phyloP scores from a whole-genome alignment of 768 basidiomycete species.

The Coprinellus micaceus region DNA sequence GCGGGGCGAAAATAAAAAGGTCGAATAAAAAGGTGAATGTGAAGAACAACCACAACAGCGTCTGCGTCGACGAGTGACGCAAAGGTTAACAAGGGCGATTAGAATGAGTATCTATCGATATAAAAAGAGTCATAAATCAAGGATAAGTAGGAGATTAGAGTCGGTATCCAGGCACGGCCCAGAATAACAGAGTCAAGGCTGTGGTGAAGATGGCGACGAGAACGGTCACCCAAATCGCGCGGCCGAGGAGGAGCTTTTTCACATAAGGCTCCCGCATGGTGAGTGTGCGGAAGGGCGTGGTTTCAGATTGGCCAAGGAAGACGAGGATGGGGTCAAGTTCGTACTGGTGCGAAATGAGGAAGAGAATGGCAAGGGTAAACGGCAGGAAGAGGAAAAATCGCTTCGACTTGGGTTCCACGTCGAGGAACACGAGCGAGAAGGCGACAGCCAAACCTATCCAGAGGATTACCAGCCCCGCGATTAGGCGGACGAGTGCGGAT shows the following conservation, averaged over 20 bases:
- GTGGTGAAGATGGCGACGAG: slow-evolving; percentile 75
- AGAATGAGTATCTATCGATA: too few species aligned
- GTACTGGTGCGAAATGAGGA: slow-evolving; percentile 93
- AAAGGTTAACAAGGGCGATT: too few species aligned
- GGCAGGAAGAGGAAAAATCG: slow-evolving; percentile 96
- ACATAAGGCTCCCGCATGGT: slow-evolving; percentile 93
- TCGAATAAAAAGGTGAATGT: too few species aligned
- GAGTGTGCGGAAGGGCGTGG: slow-evolving; percentile 93
- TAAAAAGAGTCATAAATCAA: too few species aligned
- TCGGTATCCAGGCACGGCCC: slow-evolving; percentile 92
- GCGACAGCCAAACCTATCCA: slow-evolving; percentile 94
- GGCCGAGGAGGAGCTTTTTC: slow-evolving; percentile 80
- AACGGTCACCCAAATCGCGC: slow-evolving; percentile 87
- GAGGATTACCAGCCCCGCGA: slow-evolving; percentile 77
- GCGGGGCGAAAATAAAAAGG: too few species aligned
- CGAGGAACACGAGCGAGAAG: slow-evolving; percentile 91
- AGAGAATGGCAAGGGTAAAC: slow-evolving; percentile 83
- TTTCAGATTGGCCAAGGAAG: slow-evolving; percentile 91
- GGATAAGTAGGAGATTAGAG: slow-evolving; percentile 41
- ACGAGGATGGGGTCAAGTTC: slow-evolving; percentile 95
- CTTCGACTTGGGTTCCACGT: slow-evolving; percentile 87
- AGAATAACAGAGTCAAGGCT: slow-evolving; percentile 87
- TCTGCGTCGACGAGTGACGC: too few species aligned
- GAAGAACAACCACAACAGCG: too few species aligned
- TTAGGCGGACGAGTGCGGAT: slow-evolving; percentile 80